Evolutionary conservation across 129 eudicot species (phyloP), one percentile per base, ranked within the genome.

Genomic region (Escallonia rubra): DNA sequence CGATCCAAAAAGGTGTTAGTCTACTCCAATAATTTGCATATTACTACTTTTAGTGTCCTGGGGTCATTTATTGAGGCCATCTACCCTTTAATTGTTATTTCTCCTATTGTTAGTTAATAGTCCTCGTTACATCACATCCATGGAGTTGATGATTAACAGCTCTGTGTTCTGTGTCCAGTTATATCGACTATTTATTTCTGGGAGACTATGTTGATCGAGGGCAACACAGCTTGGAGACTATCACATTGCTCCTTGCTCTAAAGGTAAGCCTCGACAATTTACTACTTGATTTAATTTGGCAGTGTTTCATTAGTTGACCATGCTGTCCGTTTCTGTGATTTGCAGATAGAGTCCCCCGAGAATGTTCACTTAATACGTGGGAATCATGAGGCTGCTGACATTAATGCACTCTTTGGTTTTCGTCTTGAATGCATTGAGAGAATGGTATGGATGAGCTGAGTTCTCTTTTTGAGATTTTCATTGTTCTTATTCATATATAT

Each of bases 181-280:
- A 89, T 76, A 89, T 93, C 60, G 98, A 93, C 80, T 93, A 93
- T 71, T 75, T 93, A 41, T 93, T 93, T 63, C 91, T 93, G 70
- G 98, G 98, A 50, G 98, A 93, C 74, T 93, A 93, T 73, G 98
- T 93, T 84, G 98, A 93, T 75, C 87, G 98, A 70, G 98, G 98
- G 62, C 98, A 93, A 69, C 98, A 93, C 84, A 93, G 98, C 82
- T 93, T 93, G 88, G 98, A 93, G 74, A 93, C 96, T 12, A 93
- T 93, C 76, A 86, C 90, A 63, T 68, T 93, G 64, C 96, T 93
- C 48, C 96, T 93, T 57, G 98, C 98, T 10, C 80, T 93, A 13
- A 93, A 93, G 98, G 98, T 78, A 79, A 54, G 48, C 67, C 45
- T 68, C 61, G 38, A 49, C 61, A 55, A 14, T 58, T 38, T 40